Evolutionary conservation across 164 flowering plant genomes (phyloP), one percentile per base, ranked within the genome.

Genomic region (Chloranthus sessilifolius): DNA sequence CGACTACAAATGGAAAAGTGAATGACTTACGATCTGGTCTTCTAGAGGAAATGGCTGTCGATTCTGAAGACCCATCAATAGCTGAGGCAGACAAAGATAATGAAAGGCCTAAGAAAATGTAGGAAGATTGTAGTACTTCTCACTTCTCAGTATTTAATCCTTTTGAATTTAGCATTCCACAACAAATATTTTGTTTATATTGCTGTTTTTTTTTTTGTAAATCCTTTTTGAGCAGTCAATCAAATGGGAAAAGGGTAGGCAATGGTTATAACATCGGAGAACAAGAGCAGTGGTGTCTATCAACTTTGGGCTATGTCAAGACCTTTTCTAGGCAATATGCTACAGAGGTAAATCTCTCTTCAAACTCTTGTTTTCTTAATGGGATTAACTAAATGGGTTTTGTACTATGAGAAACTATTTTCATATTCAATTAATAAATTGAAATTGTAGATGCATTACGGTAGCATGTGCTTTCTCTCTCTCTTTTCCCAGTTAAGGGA

Each of bases 311-410:
- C 46, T 83, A 85, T 64, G 80, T 87, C 58, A 94, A 83, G 70
- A 81, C 97, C 41, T 72, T 94, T 47, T 71, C 97, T 14, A 75
- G 96, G 58, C 97, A 82, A 69, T 88, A 84, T 70, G 99, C 99
- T 38, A 66, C 90, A 7, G 97, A 89, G 91, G 99, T 92, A 64
- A 64, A 17, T 17, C 8, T 29, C 17, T 36, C 14, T 7, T 24
- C 12, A 27, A 24, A 9, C 7, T 34, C 26, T 8, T 10, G 41
- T 26, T n/a, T 50, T 42, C 31, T 38, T 36, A 2, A 5, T 23
- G 19, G 6, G 21, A 8, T 26, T 26, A 3, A n/a, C 15, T 5
- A 15, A 27, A n/a, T n/a, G n/a, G n/a, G n/a, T n/a, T n/a, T n/a
- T n/a, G n/a, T n/a, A n/a, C n/a, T n/a, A n/a, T n/a, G n/a, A n/a